Evolutionary conservation across 768 basidiomycete genomes (phyloP), one percentile per base, ranked within the genome.

Genomic region (Lyophyllum decastes): DNA sequence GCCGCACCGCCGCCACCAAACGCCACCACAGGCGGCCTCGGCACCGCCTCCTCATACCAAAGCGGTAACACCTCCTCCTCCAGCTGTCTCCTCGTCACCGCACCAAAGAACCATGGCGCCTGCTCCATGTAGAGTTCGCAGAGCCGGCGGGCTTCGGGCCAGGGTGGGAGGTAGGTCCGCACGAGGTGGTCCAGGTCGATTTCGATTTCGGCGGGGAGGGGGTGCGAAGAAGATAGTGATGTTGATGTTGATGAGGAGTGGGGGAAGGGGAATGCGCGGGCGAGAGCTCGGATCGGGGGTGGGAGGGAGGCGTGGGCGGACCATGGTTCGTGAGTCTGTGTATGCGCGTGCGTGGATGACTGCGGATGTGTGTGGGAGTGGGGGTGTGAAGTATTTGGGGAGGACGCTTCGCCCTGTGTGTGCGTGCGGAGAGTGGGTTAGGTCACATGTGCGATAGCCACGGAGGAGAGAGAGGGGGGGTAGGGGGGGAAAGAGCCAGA

Each of bases 21-120:
- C n/a, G n/a, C n/a, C n/a, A n/a, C n/a, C n/a, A n/a, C n/a, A n/a
- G n/a, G n/a, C n/a, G n/a, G n/a, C n/a, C n/a, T n/a, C n/a, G 70
- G 60, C 41, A 74, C 68, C 2, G 80, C 82, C 61, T 82, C 85
- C n/a, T 69, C 69, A 58, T 87, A 89, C 84, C 85, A 88, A 43
- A 82, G 62, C 16, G 87, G 87, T n/a, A 89, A 72, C 17, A 84
- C 70, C 58, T 88, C 86, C 55, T 88, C 83, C n/a, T 82, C 69
- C 9, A 89, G 70, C 59, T 92, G 89, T 16, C 74, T 75, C 44
- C 78, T 75, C 2, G 85, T 85, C 35, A 91, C 82, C 2, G 88
- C 85, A 21, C 88, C 86, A 57, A 89, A 90, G 66, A 90, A 89
- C 90, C 90, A 92, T 0, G 87, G 86, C 2, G 89, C 87, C 64